Evolutionary conservation across 306 rosid genomes (phyloP).

Genomic region (Trifolium pratense): DNA sequence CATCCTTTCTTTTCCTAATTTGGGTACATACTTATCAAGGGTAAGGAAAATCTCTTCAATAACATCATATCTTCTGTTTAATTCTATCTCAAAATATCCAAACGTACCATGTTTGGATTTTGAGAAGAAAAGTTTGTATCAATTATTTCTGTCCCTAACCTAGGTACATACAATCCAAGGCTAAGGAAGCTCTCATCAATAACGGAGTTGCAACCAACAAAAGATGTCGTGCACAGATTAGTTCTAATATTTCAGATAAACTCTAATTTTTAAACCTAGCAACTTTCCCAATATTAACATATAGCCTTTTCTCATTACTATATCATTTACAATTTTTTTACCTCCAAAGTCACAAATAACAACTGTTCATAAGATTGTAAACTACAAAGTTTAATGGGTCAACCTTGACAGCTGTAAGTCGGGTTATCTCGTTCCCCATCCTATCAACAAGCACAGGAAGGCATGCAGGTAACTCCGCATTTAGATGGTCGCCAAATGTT

Average conservation of each 20-base stretch:
- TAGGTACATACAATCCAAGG: neutral
- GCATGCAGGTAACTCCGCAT: constrained; percentile 75
- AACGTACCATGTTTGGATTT: neutral
- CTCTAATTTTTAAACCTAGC: neutral
- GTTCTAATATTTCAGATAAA: neutral
- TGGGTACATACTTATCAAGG: too few species aligned
- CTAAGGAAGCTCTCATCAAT: constrained; percentile 1
- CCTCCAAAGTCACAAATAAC: too few species aligned
- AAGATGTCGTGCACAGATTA: neutral
- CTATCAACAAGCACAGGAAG: constrained; percentile 99
- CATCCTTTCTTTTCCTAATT: too few species aligned
- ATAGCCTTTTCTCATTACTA: neutral
- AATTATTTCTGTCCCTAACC: neutral
- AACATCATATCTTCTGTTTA: neutral
- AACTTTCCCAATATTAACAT: neutral
- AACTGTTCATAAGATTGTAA: constrained; percentile 27
- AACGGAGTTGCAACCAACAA: neutral
- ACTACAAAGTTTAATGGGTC: constrained; percentile 36
- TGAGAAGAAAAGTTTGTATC: neutral
- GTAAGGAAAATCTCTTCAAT: too few species aligned
- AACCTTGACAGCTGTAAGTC: constrained; percentile 99
- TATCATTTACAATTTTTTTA: constrained; percentile 8
- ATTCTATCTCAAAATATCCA: neutral
- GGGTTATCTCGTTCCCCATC: constrained; percentile 99
- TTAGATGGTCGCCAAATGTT: constrained; percentile 93